These are phyloP conservation scores for Mallotus nudiflorus DNA, from an alignment of 345 rosid genomes.

Conservation along the genomic window DNA sequence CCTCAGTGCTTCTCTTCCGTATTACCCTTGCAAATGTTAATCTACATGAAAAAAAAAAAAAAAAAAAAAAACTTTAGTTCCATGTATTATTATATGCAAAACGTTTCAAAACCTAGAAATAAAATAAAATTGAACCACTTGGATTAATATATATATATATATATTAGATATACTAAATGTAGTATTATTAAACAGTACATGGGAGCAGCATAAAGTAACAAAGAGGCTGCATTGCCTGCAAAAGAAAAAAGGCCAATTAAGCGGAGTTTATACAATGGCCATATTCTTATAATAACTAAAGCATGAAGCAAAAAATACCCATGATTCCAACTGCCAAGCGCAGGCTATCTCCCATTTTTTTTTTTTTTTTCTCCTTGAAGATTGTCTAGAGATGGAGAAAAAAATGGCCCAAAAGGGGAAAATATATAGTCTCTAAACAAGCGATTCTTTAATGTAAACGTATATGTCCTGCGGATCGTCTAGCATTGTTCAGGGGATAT, in stretches of 20 bases:
- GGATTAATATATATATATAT: neutral
- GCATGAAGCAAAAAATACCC: slow-evolving; percentile 29
- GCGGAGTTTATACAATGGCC: too few relatives aligned
- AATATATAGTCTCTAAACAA: neutral
- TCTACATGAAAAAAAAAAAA: slow-evolving; percentile 36
- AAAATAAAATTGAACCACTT: too few relatives aligned
- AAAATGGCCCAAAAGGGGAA: slow-evolving; percentile 4
- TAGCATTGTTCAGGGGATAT: slow-evolving; percentile 24
- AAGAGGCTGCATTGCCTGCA: slow-evolving; percentile 84
- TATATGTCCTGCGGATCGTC: slow-evolving; percentile 15
- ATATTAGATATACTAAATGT: neutral
- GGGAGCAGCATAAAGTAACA: slow-evolving; percentile 70
- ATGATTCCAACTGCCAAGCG: slow-evolving; percentile 67
- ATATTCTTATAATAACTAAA: neutral
- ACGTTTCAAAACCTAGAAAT: too few relatives aligned
- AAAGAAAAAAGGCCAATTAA: neutral
- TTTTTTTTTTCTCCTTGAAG: slow-evolving; percentile 13
- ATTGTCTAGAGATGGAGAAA: slow-evolving; percentile 15
- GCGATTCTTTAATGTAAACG: neutral
- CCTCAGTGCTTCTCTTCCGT: slow-evolving; percentile 69
- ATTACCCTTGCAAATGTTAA: slow-evolving; percentile 67
- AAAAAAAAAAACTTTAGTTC: too few relatives aligned
- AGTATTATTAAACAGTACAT: slow-evolving; percentile 51
- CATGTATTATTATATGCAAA: too few relatives aligned
- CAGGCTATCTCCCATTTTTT: slow-evolving; percentile 53